Evolutionary conservation across 352 stramenopile species (phyloP).

Genomic region (Sclerospora graminicola): DNA sequence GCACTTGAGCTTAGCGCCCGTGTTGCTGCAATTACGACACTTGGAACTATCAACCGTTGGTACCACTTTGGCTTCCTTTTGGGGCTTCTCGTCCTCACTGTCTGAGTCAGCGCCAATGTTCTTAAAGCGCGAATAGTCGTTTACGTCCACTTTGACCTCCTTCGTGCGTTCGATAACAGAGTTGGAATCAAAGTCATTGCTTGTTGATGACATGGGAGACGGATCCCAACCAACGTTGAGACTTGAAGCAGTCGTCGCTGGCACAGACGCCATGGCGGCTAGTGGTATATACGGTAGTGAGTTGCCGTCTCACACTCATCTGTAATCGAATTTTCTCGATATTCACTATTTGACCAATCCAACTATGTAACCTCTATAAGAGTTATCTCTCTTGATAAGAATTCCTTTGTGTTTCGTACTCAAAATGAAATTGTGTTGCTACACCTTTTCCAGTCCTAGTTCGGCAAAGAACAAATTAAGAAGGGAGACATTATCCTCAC

Average conservation of each 20-base stretch:
- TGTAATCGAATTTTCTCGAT: too few relatives aligned
- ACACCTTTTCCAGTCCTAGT: too few relatives aligned
- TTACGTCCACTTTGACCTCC: constrained; percentile 61
- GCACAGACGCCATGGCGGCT: too few relatives aligned
- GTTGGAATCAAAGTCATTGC: constrained; percentile 24
- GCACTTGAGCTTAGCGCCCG: constrained; percentile 76
- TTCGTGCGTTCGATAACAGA: constrained; percentile 49
- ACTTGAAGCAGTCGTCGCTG: constrained; percentile 3
- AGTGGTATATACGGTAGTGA: too few relatives aligned
- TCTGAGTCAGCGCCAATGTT: constrained; percentile 45
- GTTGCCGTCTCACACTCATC: too few relatives aligned
- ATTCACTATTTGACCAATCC: too few relatives aligned
- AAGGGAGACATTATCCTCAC: too few relatives aligned
- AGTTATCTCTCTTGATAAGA: too few relatives aligned
- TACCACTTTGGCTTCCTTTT: neutral
- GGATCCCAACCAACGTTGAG: constrained; percentile 45
- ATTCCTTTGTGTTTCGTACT: too few relatives aligned
- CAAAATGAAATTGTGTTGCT: too few relatives aligned
- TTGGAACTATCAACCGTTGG: constrained; percentile 4
- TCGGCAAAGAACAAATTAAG: too few relatives aligned
- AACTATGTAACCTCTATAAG: too few relatives aligned
- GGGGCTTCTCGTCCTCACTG: constrained; percentile 17
- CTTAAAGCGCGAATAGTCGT: constrained; percentile 85
- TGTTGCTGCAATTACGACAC: constrained; percentile 75
- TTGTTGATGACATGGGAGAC: constrained; percentile 13